Percentiles rank a stretch among this genome's conserved stretches.
Evolutionary conservation across 768 basidiomycete species (phyloP).

Genomic region (Amanita brunnescens): DNA sequence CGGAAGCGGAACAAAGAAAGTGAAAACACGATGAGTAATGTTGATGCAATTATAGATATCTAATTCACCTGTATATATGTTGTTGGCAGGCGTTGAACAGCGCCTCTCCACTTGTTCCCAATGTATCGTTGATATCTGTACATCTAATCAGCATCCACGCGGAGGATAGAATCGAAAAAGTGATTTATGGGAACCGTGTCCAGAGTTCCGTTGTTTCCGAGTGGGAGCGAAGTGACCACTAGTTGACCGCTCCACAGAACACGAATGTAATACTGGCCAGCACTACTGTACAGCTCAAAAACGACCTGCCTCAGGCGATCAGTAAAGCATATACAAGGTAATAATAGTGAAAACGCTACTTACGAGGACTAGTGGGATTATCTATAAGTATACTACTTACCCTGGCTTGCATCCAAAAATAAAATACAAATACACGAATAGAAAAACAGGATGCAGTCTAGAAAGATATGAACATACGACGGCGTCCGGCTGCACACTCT

Average conservation of each 20-base stretch:
- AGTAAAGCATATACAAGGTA: no score
- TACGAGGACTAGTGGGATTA: no score
- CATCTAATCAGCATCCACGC: background rate
- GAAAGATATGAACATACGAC: no score
- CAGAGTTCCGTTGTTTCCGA: constrained; percentile 24
- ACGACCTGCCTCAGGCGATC: no score
- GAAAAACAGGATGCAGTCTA: no score
- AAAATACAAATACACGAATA: no score
- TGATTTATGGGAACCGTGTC: constrained; percentile 35
- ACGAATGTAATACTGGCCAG: constrained; percentile 27
- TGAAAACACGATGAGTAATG: background rate
- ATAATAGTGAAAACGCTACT: no score
- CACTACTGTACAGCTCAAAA: constrained; percentile 35
- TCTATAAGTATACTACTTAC: no score
- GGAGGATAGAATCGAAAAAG: constrained; percentile 30
- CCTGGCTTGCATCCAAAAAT: no score
- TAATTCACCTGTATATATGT: no score
- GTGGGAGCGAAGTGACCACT: constrained; percentile 37
- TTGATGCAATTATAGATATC: no score
- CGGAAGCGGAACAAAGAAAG: background rate
- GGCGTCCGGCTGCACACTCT: background rate
- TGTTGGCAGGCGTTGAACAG: constrained; percentile 2
- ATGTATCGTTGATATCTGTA: background rate
- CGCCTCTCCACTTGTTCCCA: background rate
- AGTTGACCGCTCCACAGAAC: constrained; percentile 44